phyloP scores from a whole-genome alignment of 2,329 filamentous ascomycete species.

The Penicillium sp. region DNA sequence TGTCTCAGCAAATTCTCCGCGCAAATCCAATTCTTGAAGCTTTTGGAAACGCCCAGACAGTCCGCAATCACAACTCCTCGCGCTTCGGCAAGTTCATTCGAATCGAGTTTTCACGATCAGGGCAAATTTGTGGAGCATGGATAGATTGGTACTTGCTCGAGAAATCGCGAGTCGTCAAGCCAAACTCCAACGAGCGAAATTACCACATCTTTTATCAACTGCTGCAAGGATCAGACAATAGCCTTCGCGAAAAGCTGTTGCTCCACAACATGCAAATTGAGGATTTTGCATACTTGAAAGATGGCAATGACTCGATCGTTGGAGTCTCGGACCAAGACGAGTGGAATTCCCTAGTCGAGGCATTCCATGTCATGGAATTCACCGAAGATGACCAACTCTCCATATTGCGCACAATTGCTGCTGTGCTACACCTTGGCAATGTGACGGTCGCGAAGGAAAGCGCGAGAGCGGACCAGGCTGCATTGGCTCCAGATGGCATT shows the following conservation, averaged over 20 bases:
- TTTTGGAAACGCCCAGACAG: slow-evolving; percentile 96
- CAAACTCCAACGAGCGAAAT: slow-evolving; percentile 83
- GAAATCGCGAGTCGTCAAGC: slow-evolving; percentile 91
- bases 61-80: slow-evolving; percentile 97
- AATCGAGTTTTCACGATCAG: slow-evolving; percentile 83
- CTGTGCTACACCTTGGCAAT: slow-evolving; percentile 89
- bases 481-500: slow-evolving; percentile 68
- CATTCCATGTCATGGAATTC: slow-evolving; percentile 92
- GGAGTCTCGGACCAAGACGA: slow-evolving; percentile 88
- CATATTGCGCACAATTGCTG: slow-evolving; percentile 81
- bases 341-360: slow-evolving; percentile 84
- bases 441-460: slow-evolving; percentile 86
- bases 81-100: slow-evolving; percentile 98
- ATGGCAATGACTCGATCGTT: slow-evolving; percentile 84
- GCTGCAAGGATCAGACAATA: slow-evolving; percentile 69
- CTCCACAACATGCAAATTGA: slow-evolving; percentile 69
- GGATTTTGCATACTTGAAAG: slow-evolving; percentile 85
- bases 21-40: slow-evolving; percentile 97
- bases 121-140: slow-evolving; percentile 89
- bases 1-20: slow-evolving; percentile 92
- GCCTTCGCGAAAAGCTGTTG: slow-evolving; percentile 69
- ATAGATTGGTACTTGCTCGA: slow-evolving; percentile 98
- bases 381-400: slow-evolving; percentile 73
- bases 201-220: slow-evolving; percentile 98
- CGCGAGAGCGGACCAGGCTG: slow-evolving; percentile 81